Evolutionary conservation across 495 filamentous ascomycete species (phyloP), one percentile per base, ranked within the genome.

Genomic region (Achaetomiella virescens): DNA sequence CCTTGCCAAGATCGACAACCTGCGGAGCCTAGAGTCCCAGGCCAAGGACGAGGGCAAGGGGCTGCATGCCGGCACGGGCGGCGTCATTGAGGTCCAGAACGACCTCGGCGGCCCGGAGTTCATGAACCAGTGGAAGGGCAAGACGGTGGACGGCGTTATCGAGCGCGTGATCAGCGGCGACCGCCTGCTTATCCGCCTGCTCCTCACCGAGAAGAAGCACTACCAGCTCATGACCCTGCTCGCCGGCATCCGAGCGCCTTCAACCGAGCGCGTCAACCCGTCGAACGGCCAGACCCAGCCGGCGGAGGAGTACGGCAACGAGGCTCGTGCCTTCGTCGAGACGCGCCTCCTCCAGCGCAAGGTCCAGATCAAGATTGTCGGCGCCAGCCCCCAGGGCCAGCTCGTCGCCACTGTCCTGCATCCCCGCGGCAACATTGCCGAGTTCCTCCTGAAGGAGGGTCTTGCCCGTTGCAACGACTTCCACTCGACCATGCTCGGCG

Each of bases 161-260:
- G 95, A 99, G 78, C 83, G 87, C 60, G 89, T 97, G 42, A 75
- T 97, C 55, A 90, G 82, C 60, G 95, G 91, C 49, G 95, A 99
- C 67, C 86, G 92, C 42, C 72, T 96, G 57, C 84, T 95, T 52
- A 74, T 91, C n/a, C 85, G 95, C 43, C 75, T 99, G 50, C 72
- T 93, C 40, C 66, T 91, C 17, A 78, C 81, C 4, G 84, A 90
- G 0, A 82, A 84, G 57, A 83, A 88, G 67, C 93, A 99, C 65
- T 70, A 86, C 50, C 91, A 97, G 72, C 68, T 79, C 38, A 83
- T 96, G 66, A 79, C 91, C 47, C 81, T 95, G n/a, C 67, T 97
- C 63, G 95, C 92, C 22, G 95, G 95, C 61, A 83, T 99, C 58
- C 82, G 89, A 21, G 81, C 92, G 14, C 95, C 95, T 11, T 76